These are phyloP conservation scores for Lablab purpureus DNA, from an alignment of 306 rosid species.

Conservation along the genomic window DNA sequence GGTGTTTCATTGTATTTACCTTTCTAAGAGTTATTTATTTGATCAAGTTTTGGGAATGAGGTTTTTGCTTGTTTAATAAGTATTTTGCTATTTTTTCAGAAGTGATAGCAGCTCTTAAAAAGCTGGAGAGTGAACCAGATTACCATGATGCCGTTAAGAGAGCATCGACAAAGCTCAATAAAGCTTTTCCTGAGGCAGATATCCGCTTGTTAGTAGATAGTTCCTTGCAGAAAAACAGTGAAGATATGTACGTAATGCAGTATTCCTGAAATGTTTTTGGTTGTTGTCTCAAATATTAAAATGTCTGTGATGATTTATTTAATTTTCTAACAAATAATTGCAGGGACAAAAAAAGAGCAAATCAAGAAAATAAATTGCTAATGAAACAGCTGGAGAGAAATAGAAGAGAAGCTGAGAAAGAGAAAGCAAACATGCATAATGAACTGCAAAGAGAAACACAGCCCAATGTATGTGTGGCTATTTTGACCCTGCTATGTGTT, in stretches of 20 bases:
- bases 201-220: slow-evolving; percentile 66
- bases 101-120: slow-evolving; percentile 60
- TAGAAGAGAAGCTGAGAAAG: slow-evolving; percentile 73
- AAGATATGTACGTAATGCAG: slow-evolving; percentile 63
- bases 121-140: slow-evolving; percentile 56
- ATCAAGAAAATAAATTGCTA: slow-evolving; percentile 68
- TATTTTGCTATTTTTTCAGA: slow-evolving; percentile 58
- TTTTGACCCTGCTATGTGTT: slow-evolving; percentile 4
- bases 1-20: slow-evolving; percentile 23
- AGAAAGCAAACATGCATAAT: slow-evolving; percentile 58
- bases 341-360: slow-evolving; percentile 80
- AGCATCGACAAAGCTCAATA: slow-evolving; percentile 71
- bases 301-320: background rate
- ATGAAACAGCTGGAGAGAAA: slow-evolving; percentile 75
- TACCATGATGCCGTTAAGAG: slow-evolving; percentile 54
- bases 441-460: slow-evolving; percentile 62
- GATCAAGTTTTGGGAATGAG: background rate
- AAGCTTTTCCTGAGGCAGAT: slow-evolving; percentile 61
- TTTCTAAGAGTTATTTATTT: background rate
- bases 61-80: background rate
- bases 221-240: slow-evolving; percentile 64
- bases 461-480: slow-evolving; percentile 60
- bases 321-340: slow-evolving; percentile 34
- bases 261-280: slow-evolving; percentile 22
- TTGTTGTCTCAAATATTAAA: slow-evolving; percentile 31